phyloP scores from a whole-genome alignment of 306 rosid species.

The Astragalus membranaceus region DNA sequence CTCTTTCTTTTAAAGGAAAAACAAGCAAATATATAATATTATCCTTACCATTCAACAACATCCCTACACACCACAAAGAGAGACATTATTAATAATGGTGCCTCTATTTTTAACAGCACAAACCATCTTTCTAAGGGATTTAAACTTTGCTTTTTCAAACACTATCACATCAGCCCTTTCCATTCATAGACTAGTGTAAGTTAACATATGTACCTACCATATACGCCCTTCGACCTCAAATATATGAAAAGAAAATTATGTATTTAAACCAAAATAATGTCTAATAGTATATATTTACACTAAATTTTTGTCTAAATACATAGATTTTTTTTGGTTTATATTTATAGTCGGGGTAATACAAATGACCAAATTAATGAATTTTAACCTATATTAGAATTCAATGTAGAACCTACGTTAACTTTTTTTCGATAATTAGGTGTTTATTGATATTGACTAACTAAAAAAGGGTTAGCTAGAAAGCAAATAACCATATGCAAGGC shows the following conservation, averaged over 20 bases:
- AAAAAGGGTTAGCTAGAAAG: too few relatives aligned
- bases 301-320: too few relatives aligned
- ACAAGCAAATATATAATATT: neutral
- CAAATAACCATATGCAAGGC: too few relatives aligned
- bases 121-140: conserved; percentile 2
- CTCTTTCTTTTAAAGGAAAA: neutral
- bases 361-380: too few relatives aligned
- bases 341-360: too few relatives aligned
- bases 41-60: neutral
- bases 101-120: conserved; percentile 22
- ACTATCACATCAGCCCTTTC: neutral
- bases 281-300: too few relatives aligned
- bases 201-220: neutral
- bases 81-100: conserved; percentile 26
- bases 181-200: conserved; percentile 3
- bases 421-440: too few relatives aligned
- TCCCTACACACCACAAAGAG: neutral
- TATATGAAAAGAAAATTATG: too few relatives aligned
- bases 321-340: too few relatives aligned
- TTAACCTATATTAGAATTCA: neutral
- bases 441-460: too few relatives aligned
- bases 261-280: too few relatives aligned
- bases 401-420: neutral
- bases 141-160: conserved; percentile 19
- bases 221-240: too few relatives aligned